phyloP scores from a whole-genome alignment of 2,329 filamentous ascomycete species.

The Diaporthe batatas region DNA sequence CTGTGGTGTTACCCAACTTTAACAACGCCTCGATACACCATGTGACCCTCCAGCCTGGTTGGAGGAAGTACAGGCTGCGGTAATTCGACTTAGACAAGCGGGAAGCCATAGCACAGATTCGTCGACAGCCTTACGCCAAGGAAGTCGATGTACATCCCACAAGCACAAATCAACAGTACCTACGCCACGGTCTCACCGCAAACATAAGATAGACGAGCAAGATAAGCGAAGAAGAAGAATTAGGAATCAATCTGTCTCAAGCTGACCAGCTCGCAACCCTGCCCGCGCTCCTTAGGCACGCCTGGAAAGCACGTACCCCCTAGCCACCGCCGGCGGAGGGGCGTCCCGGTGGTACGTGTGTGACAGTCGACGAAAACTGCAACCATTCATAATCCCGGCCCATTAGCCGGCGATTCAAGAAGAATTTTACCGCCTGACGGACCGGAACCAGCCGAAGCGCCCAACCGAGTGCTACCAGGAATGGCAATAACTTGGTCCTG shows the following conservation, averaged over 20 bases:
- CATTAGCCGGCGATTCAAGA: not conserved
- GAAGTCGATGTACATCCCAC: not conserved
- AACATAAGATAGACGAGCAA: not conserved
- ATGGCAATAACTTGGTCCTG: not conserved
- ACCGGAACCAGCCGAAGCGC: not conserved
- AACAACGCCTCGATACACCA: not conserved
- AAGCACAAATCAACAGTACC: not conserved
- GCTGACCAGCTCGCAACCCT: not conserved
- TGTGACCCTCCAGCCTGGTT: not conserved
- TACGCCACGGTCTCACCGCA: not conserved
- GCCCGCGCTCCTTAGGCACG: not conserved
- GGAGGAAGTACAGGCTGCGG: not conserved
- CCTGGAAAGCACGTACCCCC: not conserved
- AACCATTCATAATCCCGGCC: too few relatives aligned
- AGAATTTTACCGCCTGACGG: not conserved
- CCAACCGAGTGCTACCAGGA: not conserved
- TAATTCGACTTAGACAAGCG: not conserved
- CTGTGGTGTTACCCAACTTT: not conserved
- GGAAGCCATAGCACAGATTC: not conserved
- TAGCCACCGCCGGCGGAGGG: not conserved
- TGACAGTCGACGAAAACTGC: not conserved
- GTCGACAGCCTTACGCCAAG: not conserved
- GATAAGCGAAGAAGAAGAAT: not conserved
- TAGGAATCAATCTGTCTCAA: not conserved
- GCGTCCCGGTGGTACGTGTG: not conserved